Conservation (phyloP, 2,329 filamentous ascomycete species). For the Penicillium palitans region DNA sequence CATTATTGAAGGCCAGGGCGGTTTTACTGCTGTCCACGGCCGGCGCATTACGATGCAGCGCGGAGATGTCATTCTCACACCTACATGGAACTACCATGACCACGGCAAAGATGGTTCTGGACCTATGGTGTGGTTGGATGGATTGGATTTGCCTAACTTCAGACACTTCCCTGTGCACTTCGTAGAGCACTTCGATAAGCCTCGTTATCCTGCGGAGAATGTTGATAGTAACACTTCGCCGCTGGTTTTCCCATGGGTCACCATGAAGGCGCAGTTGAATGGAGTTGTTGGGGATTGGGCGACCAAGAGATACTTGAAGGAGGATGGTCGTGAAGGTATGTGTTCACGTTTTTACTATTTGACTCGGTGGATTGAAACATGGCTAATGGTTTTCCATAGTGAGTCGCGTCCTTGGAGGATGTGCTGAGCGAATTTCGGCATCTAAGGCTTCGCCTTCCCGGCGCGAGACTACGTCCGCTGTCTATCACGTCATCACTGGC, state of each 20-base stretch:
- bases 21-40: conserved; percentile 60
- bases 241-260: conserved; percentile 52
- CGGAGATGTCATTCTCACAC: conserved; percentile 60
- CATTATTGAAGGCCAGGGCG: conserved; percentile 57
- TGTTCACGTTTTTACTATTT: background rate
- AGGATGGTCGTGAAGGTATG: conserved; percentile 38
- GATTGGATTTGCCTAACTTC: conserved; percentile 56
- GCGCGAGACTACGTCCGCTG: conserved; percentile 54
- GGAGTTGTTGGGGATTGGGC: conserved; percentile 30
- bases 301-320: conserved; percentile 36
- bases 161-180: conserved; percentile 55
- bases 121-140: conserved; percentile 61
- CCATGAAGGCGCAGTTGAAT: conserved; percentile 50
- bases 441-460: conserved; percentile 39
- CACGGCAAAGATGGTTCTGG: conserved; percentile 58
- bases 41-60: conserved; percentile 52
- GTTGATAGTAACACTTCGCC: conserved; percentile 44
- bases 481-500: conserved; percentile 57
- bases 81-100: conserved; percentile 61
- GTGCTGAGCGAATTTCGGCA: conserved; percentile 48
- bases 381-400: conserved; percentile 32
- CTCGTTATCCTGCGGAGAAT: conserved; percentile 53
- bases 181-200: conserved; percentile 52
- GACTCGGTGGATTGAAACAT: background rate
- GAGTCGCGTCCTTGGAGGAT: conserved; percentile 50